Evolutionary conservation across 2,329 filamentous ascomycete genomes (phyloP), one percentile per base, ranked within the genome.

Genomic region (Colletotrichum liriopes): DNA sequence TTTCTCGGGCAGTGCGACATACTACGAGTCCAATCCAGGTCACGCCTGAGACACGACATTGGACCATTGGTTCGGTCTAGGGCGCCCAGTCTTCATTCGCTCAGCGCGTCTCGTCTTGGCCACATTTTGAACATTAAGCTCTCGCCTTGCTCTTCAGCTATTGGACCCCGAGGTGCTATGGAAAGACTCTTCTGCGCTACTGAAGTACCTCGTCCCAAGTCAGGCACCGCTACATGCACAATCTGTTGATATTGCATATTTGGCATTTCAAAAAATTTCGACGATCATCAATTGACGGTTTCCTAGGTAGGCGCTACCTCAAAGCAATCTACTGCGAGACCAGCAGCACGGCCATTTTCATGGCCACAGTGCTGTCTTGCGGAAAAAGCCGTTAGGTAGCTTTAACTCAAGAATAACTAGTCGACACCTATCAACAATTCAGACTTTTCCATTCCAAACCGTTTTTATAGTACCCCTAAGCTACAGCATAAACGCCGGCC

Each of bases 341-440:
- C 26, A 20, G 18, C 61, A 43, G 26, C 16, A 32, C 2, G n/a
- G 6, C 49, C 37, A 51, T 54, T 64, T 64, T 23, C 61, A 41
- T 51, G 26, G 26, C 39, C 4, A 45, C 26, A 2, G 7, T 12
- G 49, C 49, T 35, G 11, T 14, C 12, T 8, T n/a, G 39, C 18
- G 45, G 35, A 14, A 26, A 8, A 32, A n/a, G 20, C 45, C n/a
- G n/a, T 29, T 2, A 64, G 37, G 32, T 16, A 45, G 20, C 29
- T 16, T 52, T 43, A 37, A 14, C 51, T 39, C 54, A 20, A 49
- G 39, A 70, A 60, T 29, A 35, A 59, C 65, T 70, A 64, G 54
- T 69, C 51, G 64, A 68, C 52, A 67, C 59, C 39, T 70, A 29
- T 60, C 52, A 70, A 72, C 70, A 65, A 65, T 65, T 45, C 52